Conservation (phyloP, 75 land plant genomes). For the Cupressus sempervirens region DNA sequence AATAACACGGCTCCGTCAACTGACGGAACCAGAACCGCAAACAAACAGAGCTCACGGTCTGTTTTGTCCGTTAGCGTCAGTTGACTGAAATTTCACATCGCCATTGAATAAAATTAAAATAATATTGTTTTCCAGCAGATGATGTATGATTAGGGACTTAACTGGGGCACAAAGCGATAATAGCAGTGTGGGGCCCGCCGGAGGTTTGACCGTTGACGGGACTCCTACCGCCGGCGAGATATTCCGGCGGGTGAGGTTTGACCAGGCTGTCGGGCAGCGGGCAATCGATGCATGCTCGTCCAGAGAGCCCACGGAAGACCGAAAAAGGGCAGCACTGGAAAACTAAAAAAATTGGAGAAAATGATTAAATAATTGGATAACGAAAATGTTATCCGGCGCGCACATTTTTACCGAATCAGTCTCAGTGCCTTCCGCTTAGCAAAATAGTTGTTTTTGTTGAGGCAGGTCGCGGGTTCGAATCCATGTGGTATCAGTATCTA, state of each 20-base stretch:
- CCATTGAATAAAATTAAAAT: too few species aligned
- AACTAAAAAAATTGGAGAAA: background rate
- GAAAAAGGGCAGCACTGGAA: background rate
- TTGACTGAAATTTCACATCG: conserved; percentile 1
- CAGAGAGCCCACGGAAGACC: background rate
- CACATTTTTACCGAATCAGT: background rate
- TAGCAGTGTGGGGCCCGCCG: background rate
- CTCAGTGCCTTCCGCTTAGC: background rate
- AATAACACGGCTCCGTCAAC: background rate
- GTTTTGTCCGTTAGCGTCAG: background rate
- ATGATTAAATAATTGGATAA: background rate
- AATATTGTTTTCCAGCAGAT: too few species aligned
- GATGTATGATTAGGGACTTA: background rate
- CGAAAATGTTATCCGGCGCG: background rate
- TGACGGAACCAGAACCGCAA: background rate
- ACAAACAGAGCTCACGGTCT: background rate
- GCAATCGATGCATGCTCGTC: background rate
- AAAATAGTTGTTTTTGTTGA: background rate
- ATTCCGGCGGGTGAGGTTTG: background rate
- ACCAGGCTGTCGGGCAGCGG: conserved; percentile 4
- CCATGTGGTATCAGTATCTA: too few species aligned
- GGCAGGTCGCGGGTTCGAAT: conserved; percentile 10
- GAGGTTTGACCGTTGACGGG: conserved; percentile 12
- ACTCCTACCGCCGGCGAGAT: background rate
- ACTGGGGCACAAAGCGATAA: background rate